Conservation (phyloP, 78 protist genomes). For the Bodo saltans region DNA sequence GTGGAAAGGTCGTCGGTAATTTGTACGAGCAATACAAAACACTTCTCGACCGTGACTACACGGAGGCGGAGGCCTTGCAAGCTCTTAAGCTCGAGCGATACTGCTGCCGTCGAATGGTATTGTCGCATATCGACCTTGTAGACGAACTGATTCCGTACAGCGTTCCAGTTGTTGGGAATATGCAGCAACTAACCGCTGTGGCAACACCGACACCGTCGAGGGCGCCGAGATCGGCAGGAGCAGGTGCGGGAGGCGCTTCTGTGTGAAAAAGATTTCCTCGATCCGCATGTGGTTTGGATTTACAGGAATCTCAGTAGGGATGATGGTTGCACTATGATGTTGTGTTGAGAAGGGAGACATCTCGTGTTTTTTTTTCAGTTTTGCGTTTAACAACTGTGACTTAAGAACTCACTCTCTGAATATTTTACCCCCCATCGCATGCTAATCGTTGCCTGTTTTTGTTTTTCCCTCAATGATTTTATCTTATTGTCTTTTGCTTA, state of each 20-base stretch:
- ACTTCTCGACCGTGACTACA: constrained; percentile 20
- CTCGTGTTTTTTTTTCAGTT: background rate
- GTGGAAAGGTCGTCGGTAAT: constrained; percentile 82
- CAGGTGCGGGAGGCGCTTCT: background rate
- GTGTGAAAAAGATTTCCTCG: background rate
- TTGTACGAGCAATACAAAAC: constrained; percentile 47
- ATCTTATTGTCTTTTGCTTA: too few relatives aligned
- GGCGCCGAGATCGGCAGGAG: background rate
- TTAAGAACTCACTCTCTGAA: too few relatives aligned
- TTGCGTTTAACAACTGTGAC: background rate
- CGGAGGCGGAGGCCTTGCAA: constrained; percentile 26
- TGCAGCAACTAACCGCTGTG: background rate
- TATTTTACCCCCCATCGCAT: too few relatives aligned
- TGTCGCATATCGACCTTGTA: constrained; percentile 96
- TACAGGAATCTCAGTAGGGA: too few relatives aligned
- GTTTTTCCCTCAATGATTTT: too few relatives aligned
- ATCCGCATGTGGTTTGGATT: too few relatives aligned
- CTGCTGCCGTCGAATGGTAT: constrained; percentile 96
- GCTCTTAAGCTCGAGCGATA: constrained; percentile 56
- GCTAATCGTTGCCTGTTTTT: too few relatives aligned
- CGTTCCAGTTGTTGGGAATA: background rate
- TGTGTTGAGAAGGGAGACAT: background rate
- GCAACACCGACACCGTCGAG: background rate
- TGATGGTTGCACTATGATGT: too few relatives aligned
- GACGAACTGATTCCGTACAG: constrained; percentile 69